Percentiles rank a stretch among this genome's conserved stretches.
phyloP scores from a whole-genome alignment of 495 filamentous ascomycete genomes.

The Xylaria acuta region DNA sequence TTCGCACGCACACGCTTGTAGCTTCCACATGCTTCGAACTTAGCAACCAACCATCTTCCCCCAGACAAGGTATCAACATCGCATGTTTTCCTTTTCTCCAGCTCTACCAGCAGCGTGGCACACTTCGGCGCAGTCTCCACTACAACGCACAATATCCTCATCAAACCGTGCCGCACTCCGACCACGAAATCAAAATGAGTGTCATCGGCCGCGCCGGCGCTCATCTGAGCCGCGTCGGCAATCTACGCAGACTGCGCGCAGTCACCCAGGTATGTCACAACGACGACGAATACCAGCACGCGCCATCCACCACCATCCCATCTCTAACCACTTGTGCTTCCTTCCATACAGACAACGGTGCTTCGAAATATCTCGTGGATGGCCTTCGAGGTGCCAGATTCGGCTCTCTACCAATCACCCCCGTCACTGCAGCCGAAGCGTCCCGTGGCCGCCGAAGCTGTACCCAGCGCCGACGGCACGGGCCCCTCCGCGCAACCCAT shows the following conservation, averaged over 20 bases:
- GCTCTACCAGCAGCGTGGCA: background rate
- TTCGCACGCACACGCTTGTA: background rate
- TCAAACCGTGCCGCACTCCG: background rate
- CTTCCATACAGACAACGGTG: background rate
- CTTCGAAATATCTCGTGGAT: constrained; percentile 36
- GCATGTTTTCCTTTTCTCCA: background rate
- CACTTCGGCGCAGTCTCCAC: background rate
- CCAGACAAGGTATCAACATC: background rate
- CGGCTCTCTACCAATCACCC: constrained; percentile 29
- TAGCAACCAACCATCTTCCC: background rate
- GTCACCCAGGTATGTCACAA: background rate
- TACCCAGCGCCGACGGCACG: constrained; percentile 4
- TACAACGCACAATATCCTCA: background rate
- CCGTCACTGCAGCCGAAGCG: constrained; percentile 13
- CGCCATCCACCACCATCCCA: background rate
- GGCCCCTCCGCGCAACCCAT: constrained; percentile 1
- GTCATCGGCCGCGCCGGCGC: constrained; percentile 9
- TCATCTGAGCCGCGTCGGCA: background rate
- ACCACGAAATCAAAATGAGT: background rate
- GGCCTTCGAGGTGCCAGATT: constrained; percentile 36
- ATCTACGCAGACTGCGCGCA: background rate
- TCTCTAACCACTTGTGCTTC: background rate
- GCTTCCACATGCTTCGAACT: constrained; percentile 9
- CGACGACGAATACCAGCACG: background rate
- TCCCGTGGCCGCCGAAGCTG: background rate